Base-by-base conservation (phyloP, 768 basidiomycete species). In the Amanita molliuscula region DNA sequence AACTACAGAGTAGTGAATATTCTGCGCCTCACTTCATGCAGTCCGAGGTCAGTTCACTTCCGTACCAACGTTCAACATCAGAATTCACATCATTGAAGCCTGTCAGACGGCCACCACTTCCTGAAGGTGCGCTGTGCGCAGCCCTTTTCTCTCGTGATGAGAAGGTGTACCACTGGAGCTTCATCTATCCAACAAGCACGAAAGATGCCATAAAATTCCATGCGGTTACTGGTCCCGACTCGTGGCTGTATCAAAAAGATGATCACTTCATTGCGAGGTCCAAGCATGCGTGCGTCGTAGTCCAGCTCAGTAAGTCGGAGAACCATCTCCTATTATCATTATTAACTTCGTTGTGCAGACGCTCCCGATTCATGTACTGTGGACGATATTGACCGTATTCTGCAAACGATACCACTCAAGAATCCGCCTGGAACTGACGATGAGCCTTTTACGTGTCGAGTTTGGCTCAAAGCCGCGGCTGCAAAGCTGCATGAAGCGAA, bases 141-240 rank as follows among this genome's bases (percentile, higher is more conserved):
- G 40, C 41, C 7, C 41, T 50, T n/a, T 50, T 50, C 33, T 50
- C 48, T 33, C 48, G 48, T 2, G 41, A 41, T 8, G 38, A 33
- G 11, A 4, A 34, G 5, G 15, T 50, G 20, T 50, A 50, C 31
- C 48, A 50, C 21, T 50, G 48, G 48, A 50, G 28, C 34, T 43
- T 50, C n/a, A 50, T 50, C 29, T 43, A 42, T 23, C 48, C 48
- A 25, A 50, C 40, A 11, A 50, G 48, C 48, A 26, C 38, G 29
- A 16, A 42, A 33, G 41, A 50, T 25, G 48, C 48, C 20, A 35
- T 43, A 29, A 50, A 50, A 25, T 50, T 50, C 20, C 48, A 50
- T 34, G 48, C 48, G 18, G 48, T 50, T 18, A 50, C 28, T 13
- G 48, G 48, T 7, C 28, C 48, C 4, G 40, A 50, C 5, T 50